A percentile compares a stretch with the other conserved stretches of the same genome.
phyloP scores from a whole-genome alignment of 345 rosid species.

The Bruguiera sexangula region DNA sequence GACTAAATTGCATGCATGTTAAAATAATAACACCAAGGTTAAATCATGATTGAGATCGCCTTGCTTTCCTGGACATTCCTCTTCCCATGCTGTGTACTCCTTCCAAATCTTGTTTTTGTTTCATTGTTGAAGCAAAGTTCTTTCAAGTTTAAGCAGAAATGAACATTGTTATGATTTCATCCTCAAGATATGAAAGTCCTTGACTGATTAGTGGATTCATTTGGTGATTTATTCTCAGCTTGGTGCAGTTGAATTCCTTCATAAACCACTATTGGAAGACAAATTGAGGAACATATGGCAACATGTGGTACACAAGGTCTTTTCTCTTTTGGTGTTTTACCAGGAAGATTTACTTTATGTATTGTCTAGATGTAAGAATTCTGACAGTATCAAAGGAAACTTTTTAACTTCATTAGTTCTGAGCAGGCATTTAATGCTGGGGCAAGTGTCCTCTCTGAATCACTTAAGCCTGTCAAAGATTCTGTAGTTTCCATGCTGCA shows the following conservation, averaged over 20 bases:
- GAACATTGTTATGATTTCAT: slow-evolving; percentile 2
- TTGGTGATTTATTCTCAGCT: slow-evolving; percentile 54
- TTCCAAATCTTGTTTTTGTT: no score
- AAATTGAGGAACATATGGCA: slow-evolving; percentile 93
- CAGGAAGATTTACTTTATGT: neutral
- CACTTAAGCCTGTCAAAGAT: slow-evolving; percentile 74
- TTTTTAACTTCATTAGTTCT: slow-evolving; percentile 28
- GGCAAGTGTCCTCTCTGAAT: slow-evolving; percentile 41
- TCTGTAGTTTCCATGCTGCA: slow-evolving; percentile 56
- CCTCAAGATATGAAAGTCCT: neutral
- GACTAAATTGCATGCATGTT: no score
- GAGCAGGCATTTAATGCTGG: slow-evolving; percentile 77
- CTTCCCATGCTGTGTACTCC: no score
- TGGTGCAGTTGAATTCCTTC: slow-evolving; percentile 96
- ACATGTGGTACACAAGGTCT: slow-evolving; percentile 92
- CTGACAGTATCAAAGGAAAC: neutral
- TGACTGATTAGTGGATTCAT: neutral
- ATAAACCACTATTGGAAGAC: slow-evolving; percentile 73
- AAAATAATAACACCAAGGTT: no score
- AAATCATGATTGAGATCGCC: no score
- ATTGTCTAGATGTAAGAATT: neutral
- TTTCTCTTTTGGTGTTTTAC: neutral
- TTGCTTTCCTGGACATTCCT: no score
- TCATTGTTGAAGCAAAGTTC: no score
- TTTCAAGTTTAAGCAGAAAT: neutral